Conservation (phyloP, 2,329 filamentous ascomycete genomes). For the Neonectria sp. region DNA sequence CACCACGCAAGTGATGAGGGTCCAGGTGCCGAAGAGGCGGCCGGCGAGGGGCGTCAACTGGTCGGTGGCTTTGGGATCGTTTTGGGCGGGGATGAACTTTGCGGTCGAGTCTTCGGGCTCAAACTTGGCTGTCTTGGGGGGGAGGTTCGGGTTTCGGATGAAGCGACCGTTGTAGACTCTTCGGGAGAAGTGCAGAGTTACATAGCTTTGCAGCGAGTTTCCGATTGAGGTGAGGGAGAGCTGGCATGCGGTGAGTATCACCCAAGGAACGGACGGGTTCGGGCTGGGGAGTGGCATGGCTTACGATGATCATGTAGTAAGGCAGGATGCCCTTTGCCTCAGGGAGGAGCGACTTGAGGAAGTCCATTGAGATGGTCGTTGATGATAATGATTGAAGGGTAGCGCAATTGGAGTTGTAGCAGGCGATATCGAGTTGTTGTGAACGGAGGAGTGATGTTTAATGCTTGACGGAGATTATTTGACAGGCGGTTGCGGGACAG, state of each 20-base stretch:
- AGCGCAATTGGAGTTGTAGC: conserved; percentile 20
- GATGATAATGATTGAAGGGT: background rate
- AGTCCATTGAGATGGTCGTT: conserved; percentile 57
- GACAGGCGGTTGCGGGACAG: background rate
- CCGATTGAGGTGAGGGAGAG: conserved; percentile 85
- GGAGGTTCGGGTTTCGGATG: conserved; percentile 64
- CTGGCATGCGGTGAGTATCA: conserved; percentile 61
- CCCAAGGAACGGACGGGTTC: conserved; percentile 4
- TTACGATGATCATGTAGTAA: conserved; percentile 72
- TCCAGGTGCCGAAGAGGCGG: conserved; percentile 91
- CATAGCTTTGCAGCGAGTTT: conserved; percentile 89
- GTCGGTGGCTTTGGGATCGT: conserved; percentile 64
- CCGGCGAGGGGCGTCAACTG: conserved; percentile 82
- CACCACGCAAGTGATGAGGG: conserved; percentile 82
- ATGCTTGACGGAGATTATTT: background rate
- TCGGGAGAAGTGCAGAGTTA: conserved; percentile 85
- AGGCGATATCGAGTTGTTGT: background rate
- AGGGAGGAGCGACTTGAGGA: conserved; percentile 62
- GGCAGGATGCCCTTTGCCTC: conserved; percentile 68
- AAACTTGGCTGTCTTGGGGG: conserved; percentile 56
- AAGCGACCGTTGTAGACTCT: conserved; percentile 85
- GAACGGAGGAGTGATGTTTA: conserved; percentile 1
- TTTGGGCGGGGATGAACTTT: conserved; percentile 64
- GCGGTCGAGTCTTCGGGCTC: conserved; percentile 68
- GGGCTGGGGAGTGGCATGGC: conserved; percentile 39